Conservation (phyloP, 2,329 filamentous ascomycete species). For the Beauveria caledonica region DNA sequence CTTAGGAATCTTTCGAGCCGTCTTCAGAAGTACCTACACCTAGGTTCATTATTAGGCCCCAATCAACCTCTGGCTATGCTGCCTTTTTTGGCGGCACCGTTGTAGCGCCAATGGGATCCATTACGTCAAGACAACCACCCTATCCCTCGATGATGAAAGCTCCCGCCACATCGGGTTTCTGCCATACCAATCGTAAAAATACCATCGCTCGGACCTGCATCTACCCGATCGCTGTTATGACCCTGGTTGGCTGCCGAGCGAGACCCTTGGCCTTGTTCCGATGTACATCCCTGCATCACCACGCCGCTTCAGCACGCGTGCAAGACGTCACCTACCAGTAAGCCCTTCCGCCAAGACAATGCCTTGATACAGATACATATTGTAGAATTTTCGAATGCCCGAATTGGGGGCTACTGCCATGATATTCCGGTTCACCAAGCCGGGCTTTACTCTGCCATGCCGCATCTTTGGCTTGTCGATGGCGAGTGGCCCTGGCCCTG, state of each 20-base stretch:
- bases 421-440: too few species aligned
- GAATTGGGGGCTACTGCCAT: too few species aligned
- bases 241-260: not conserved
- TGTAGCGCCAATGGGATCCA: not conserved
- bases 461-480: not conserved
- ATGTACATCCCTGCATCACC: too few species aligned
- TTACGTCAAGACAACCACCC: slow-evolving; percentile 3
- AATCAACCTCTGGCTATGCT: not conserved
- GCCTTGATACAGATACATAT: too few species aligned
- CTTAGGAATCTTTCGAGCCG: not conserved
- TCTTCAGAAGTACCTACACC: not conserved
- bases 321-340: too few species aligned
- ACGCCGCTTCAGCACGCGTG: too few species aligned
- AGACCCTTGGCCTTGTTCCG: too few species aligned
- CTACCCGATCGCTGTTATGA: not conserved
- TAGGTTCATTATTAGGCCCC: not conserved
- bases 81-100: not conserved
- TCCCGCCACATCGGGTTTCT: not conserved
- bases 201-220: not conserved
- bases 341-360: too few species aligned
- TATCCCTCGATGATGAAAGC: not conserved
- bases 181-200: not conserved
- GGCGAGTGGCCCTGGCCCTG: not conserved
- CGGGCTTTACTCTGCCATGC: not conserved
- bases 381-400: too few species aligned